phyloP scores from a whole-genome alignment of 257 asterid genomes.

The Penstemon newberryi region DNA sequence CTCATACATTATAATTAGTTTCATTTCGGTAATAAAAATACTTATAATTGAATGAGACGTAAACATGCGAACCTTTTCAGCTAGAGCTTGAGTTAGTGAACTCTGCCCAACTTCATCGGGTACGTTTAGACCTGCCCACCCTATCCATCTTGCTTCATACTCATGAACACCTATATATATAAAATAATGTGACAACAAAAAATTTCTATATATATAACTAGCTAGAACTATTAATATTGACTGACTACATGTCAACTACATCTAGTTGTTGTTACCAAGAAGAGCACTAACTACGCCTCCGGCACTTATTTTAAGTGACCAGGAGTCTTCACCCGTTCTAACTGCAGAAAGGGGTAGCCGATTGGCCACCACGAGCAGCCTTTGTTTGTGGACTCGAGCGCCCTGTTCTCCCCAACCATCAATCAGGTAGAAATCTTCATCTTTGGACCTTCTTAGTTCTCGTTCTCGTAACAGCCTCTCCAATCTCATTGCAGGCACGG shows the following conservation, averaged over 20 bases:
- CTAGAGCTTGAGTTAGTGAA: slow-evolving; percentile 77
- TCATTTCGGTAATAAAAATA: no score
- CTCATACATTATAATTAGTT: no score
- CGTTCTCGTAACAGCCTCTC: slow-evolving; percentile 75
- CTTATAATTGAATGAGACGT: no score
- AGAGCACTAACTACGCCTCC: slow-evolving; percentile 94
- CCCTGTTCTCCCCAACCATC: slow-evolving; percentile 49
- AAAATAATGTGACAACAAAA: background rate
- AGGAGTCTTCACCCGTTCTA: slow-evolving; percentile 71
- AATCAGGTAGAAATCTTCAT: slow-evolving; percentile 35
- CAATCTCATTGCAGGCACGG: slow-evolving; percentile 57
- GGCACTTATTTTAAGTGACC: slow-evolving; percentile 80
- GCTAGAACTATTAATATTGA: no score
- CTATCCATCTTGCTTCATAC: slow-evolving; percentile 93
- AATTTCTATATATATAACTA: no score
- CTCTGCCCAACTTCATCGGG: slow-evolving; percentile 83
- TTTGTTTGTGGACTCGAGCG: slow-evolving; percentile 47
- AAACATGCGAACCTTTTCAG: slow-evolving; percentile 62
- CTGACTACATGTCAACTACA: background rate
- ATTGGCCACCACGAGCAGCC: slow-evolving; percentile 85
- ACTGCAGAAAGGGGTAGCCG: slow-evolving; percentile 85
- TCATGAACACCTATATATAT: slow-evolving; percentile 59
- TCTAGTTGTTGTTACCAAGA: slow-evolving; percentile 57
- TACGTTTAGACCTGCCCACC: slow-evolving; percentile 98
- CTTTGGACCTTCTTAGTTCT: slow-evolving; percentile 57